A percentile compares a stretch with the other conserved stretches of the same genome.
Evolutionary conservation across 805 yeast species (phyloP).

Genomic region (Saccharomycopsis fibuligera): DNA sequence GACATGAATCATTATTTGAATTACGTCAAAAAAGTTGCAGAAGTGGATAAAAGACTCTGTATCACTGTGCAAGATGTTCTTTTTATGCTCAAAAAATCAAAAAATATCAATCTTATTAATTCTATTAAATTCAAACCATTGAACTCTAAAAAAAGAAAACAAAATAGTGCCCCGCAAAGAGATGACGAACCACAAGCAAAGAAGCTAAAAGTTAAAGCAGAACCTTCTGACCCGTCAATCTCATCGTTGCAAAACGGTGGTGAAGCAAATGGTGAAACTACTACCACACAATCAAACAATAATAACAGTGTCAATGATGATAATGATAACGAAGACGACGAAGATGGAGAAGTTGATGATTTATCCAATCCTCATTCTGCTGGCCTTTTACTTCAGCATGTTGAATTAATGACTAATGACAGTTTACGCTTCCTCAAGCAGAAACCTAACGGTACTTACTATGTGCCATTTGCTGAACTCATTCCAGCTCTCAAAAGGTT

Average conservation of each 20-base stretch:
- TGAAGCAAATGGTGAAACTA: slow-evolving; percentile 22
- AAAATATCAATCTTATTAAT: slow-evolving; percentile 10
- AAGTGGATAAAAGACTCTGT: slow-evolving; percentile 3
- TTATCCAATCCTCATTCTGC: slow-evolving; percentile 21
- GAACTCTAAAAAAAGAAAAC: slow-evolving; percentile 36
- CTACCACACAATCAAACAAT: too few species aligned
- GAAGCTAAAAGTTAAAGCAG: slow-evolving; percentile 27
- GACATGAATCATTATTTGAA: slow-evolving; percentile 14
- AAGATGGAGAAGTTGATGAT: slow-evolving; percentile 28
- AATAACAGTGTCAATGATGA: slow-evolving; percentile 22
- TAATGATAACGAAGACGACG: slow-evolving; percentile 30
- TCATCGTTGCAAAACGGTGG: slow-evolving; percentile 23
- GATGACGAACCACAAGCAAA: slow-evolving; percentile 23
- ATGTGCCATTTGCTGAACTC: slow-evolving; percentile 55
- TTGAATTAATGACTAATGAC: slow-evolving; percentile 55
- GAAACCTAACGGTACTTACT: slow-evolving; percentile 48
- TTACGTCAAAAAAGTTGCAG: slow-evolving; percentile 12
- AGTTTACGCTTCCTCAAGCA: slow-evolving; percentile 57
- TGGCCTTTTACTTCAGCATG: slow-evolving; percentile 36
- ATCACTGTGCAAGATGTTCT: slow-evolving; percentile 17
- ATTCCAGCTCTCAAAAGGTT: slow-evolving; percentile 39
- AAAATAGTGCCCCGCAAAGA: slow-evolving; percentile 26
- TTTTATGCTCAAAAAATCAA: slow-evolving; percentile 2
- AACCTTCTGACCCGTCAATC: slow-evolving; percentile 2
- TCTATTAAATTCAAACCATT: slow-evolving; percentile 21